phyloP scores from a whole-genome alignment of 106 monocot species.

The Allium fistulosum region DNA sequence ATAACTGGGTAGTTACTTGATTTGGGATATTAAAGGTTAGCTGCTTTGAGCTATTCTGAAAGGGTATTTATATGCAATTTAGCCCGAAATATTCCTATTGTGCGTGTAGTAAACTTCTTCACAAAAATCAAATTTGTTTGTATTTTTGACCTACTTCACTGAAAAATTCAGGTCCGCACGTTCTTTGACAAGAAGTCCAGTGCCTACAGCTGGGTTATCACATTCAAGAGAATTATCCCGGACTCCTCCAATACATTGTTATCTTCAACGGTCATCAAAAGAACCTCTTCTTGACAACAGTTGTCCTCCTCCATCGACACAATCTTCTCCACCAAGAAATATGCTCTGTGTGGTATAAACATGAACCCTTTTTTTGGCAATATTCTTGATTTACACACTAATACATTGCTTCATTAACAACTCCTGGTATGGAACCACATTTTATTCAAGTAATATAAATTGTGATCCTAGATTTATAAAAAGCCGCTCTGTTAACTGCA shows the following conservation, averaged over 20 bases:
- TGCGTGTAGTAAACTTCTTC: no score
- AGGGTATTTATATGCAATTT: no score
- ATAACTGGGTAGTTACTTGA: no score
- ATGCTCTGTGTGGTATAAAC: slow-evolving; percentile 52
- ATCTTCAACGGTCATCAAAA: slow-evolving; percentile 13
- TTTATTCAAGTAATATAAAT: no score
- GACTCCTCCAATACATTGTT: slow-evolving; percentile 8
- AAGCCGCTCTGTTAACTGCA: no score
- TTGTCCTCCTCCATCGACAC: slow-evolving; percentile 2
- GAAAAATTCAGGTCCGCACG: slow-evolving; percentile 67
- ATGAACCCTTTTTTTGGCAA: not conserved
- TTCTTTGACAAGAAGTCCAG: slow-evolving; percentile 64
- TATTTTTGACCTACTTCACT: no score
- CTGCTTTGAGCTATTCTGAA: no score
- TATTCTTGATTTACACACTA: not conserved
- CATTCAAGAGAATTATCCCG: slow-evolving; percentile 16
- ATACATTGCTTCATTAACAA: not conserved
- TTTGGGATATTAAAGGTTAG: no score
- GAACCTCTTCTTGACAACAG: slow-evolving; percentile 37
- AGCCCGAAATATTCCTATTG: no score
- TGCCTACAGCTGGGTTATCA: slow-evolving; percentile 31
- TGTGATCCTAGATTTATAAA: no score
- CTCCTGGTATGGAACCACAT: no score
- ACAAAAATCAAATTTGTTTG: no score
- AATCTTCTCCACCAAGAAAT: slow-evolving; percentile 42